phyloP scores from a whole-genome alignment of 2,329 filamentous ascomycete genomes.

The Pyrenochaeta sp. region DNA sequence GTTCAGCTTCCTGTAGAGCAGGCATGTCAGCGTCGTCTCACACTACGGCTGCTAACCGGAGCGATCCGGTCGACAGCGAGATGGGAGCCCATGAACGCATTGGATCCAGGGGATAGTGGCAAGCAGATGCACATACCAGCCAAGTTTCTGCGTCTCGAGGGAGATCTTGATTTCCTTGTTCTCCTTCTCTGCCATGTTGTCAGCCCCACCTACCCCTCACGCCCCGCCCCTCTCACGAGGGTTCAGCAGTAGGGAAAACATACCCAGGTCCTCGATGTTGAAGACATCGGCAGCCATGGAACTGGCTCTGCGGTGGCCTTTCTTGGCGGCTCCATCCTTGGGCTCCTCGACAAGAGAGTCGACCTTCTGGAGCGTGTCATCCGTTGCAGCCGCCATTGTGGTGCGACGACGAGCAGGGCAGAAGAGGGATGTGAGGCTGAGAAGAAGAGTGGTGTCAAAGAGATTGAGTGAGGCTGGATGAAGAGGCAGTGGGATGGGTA shows the following conservation, averaged over 20 bases:
- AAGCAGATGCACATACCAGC: conserved; percentile 70
- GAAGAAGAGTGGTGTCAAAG: conserved; percentile 15
- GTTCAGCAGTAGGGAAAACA: conserved; percentile 43
- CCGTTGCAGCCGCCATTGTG: conserved; percentile 62
- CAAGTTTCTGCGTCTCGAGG: conserved; percentile 83
- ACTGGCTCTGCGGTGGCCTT: conserved; percentile 72
- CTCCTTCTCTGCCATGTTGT: conserved; percentile 69
- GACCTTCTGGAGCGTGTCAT: conserved; percentile 77
- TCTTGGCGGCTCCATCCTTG: conserved; percentile 68
- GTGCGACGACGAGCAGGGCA: conserved; percentile 13
- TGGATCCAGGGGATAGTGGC: no score
- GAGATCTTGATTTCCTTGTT: conserved; percentile 75
- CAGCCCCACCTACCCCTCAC: conserved; percentile 43
- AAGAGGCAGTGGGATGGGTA: conserved; percentile 13
- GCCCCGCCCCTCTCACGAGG: conserved; percentile 21
- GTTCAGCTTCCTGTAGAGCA: conserved; percentile 82
- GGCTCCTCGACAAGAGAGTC: conserved; percentile 88
- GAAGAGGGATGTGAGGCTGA: conserved; percentile 10
- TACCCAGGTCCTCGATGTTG: conserved; percentile 88
- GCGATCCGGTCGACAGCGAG: conserved; percentile 14
- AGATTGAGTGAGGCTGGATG: conserved; percentile 21
- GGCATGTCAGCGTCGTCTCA: conserved; percentile 21
- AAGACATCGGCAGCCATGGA: conserved; percentile 76
- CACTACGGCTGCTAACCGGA: conserved; percentile 6
- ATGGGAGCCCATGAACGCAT: no score